Evolutionary conservation across 768 basidiomycete genomes (phyloP), one percentile per base, ranked within the genome.

Genomic region (Boletus pseudopeckii): DNA sequence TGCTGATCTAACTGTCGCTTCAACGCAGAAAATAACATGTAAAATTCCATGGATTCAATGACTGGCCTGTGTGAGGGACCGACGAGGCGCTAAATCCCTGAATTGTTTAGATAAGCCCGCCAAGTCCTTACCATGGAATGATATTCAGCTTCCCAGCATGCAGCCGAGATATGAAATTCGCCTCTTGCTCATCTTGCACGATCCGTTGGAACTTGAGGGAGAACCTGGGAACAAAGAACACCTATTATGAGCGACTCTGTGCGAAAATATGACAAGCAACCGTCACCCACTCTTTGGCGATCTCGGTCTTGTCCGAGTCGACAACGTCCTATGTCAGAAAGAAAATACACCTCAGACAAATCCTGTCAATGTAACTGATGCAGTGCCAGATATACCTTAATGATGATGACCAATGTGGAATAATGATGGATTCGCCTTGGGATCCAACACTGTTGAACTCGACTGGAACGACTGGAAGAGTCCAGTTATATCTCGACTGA

Each of bases 381-480:
- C 9, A 7, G 15, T 5, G 9, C 0, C 30, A 18, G 40, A 41
- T 42, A 2, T 20, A 76, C 83, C 74, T 85, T 86, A 66, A 85
- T 84, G 41, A 85, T 83, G 56, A 85, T 83, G 7, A 76, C 76
- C 14, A 86, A 66, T 0, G 75, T 81, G 78, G 67, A 85, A 85
- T 7, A 86, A 66, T 3, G 74, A 74, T 0, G 81, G 83, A 60
- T 85, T 85, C 0, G 77, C 71, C 14, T 75, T 72, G 9, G 84
- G 84, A 58, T 86, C 81, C 4, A 85, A 64, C 13, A 85, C 75
- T 0, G 79, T 76, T 0, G 80, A 76, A n/a, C 80, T 80, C 0
- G 80, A 77, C 54, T 83, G 82, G 69, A 83, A 83, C 0, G 81
- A 83, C 52, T 81, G 80, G 52, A 85, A 85, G 2, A 84, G 75